phyloP scores from a whole-genome alignment of 2,329 filamentous ascomycete species.

The Botrytis byssoidea region DNA sequence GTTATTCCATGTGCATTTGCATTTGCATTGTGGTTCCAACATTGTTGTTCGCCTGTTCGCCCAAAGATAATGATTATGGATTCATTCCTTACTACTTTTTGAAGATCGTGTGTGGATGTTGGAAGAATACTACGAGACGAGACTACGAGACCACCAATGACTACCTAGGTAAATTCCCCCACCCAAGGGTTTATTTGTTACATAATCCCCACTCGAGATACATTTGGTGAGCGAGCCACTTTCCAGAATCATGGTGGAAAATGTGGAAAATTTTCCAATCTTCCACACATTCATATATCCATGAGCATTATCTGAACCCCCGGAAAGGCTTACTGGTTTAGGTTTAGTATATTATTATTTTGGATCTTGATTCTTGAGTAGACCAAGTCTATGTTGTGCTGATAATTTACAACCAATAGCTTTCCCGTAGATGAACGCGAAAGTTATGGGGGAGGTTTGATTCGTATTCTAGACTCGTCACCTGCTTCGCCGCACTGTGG shows the following conservation, averaged over 20 bases:
- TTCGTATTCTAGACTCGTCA: constrained; percentile 14
- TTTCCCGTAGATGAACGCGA: neutral
- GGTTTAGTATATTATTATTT: neutral
- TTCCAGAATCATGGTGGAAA: constrained; percentile 12
- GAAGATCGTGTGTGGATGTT: neutral
- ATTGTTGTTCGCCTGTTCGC: neutral
- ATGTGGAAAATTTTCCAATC: neutral
- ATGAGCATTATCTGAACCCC: neutral
- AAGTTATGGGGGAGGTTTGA: neutral
- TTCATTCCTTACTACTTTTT: neutral
- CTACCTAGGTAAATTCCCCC: neutral
- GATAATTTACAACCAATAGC: neutral
- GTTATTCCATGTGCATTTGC: neutral
- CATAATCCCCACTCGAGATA: neutral
- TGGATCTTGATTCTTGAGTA: neutral
- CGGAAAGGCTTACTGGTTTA: neutral
- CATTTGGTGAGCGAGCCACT: constrained; percentile 9
- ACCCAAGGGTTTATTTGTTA: neutral
- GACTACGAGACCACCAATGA: no score
- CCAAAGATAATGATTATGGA: neutral
- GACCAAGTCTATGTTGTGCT: neutral
- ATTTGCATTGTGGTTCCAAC: neutral
- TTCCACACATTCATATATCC: neutral
- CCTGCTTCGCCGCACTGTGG: constrained; percentile 2
- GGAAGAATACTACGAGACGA: no score